These are phyloP conservation scores for Exophiala spinifera DNA, from an alignment of 2,329 filamentous ascomycete species.

Conservation along the genomic window DNA sequence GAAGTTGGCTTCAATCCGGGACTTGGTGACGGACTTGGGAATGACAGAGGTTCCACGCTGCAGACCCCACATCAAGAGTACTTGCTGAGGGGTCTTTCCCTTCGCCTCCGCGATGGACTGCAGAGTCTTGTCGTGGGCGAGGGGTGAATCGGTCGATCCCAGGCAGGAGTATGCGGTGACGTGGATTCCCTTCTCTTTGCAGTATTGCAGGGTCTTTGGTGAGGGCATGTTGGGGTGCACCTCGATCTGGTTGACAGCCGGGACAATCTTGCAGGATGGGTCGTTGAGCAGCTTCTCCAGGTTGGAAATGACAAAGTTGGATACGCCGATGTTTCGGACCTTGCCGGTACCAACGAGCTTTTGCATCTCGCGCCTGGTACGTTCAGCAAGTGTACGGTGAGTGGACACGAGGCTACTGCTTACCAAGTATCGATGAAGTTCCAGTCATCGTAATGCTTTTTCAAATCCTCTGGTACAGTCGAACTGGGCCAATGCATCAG, in stretches of 20 bases:
- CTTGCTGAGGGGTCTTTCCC: slow-evolving; percentile 56
- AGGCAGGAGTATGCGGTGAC: slow-evolving; percentile 64
- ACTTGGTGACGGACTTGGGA: slow-evolving; percentile 74
- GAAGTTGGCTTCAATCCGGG: slow-evolving; percentile 73
- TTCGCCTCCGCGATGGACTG: slow-evolving; percentile 28
- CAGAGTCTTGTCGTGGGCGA: slow-evolving; percentile 52
- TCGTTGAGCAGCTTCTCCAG: slow-evolving; percentile 72
- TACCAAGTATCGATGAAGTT: slow-evolving; percentile 75
- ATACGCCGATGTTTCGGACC: slow-evolving; percentile 77
- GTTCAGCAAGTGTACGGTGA: not conserved
- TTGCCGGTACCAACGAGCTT: slow-evolving; percentile 53
- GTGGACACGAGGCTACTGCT: not conserved
- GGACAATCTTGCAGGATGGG: slow-evolving; percentile 59
- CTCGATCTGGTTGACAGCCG: slow-evolving; percentile 73
- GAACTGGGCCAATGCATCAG: slow-evolving; percentile 57
- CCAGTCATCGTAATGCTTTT: slow-evolving; percentile 72
- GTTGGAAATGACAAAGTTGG: slow-evolving; percentile 80
- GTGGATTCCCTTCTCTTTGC: slow-evolving; percentile 70
- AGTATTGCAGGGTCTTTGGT: slow-evolving; percentile 73
- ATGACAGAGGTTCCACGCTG: slow-evolving; percentile 76
- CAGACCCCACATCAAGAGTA: slow-evolving; percentile 76
- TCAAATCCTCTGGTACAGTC: slow-evolving; percentile 30
- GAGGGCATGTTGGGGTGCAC: slow-evolving; percentile 77
- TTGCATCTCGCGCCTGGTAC: slow-evolving; percentile 34
- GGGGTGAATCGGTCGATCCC: slow-evolving; percentile 66